Evolutionary conservation across 352 stramenopile genomes (phyloP).

Genomic region (Pythium aphanidermatum): DNA sequence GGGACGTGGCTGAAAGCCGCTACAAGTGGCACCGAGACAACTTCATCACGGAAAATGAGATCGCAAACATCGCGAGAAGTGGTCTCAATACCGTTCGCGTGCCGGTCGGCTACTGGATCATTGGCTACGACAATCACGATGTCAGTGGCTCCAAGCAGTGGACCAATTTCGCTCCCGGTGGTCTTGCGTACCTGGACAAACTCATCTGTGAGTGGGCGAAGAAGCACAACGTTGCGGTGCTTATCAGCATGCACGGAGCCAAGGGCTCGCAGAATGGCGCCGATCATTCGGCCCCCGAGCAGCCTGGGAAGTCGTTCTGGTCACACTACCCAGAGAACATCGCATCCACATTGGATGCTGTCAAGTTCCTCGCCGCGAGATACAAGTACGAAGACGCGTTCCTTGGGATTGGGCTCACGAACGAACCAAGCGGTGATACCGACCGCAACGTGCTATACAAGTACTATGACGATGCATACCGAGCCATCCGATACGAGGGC

Average conservation of each 20-base stretch:
- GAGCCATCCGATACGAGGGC: slow-evolving; percentile 34
- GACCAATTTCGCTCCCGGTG: slow-evolving; percentile 35
- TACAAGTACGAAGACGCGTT: slow-evolving; percentile 71
- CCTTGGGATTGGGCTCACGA: slow-evolving; percentile 65
- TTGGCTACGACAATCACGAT: slow-evolving; percentile 59
- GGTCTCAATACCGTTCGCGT: slow-evolving; percentile 81
- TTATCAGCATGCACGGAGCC: slow-evolving; percentile 54
- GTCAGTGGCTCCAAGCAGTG: slow-evolving; percentile 32
- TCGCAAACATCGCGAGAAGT: slow-evolving; percentile 44
- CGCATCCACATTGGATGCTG: slow-evolving; percentile 38
- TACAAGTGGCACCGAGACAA: slow-evolving; percentile 49
- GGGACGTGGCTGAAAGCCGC: slow-evolving; percentile 28
- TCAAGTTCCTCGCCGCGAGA: slow-evolving; percentile 43
- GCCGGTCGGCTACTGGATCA: slow-evolving; percentile 77
- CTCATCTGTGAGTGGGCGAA: slow-evolving; percentile 33
- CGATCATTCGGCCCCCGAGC: slow-evolving; percentile 57
- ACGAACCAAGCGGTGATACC: slow-evolving; percentile 54
- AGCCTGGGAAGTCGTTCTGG: slow-evolving; percentile 40
- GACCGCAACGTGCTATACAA: slow-evolving; percentile 55
- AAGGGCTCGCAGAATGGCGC: slow-evolving; percentile 75
- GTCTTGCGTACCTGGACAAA: slow-evolving; percentile 42
- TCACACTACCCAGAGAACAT: slow-evolving; percentile 49
- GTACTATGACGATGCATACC: slow-evolving; percentile 74
- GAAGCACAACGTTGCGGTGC: slow-evolving; percentile 36
- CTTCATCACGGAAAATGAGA: slow-evolving; percentile 70